phyloP scores from a whole-genome alignment of 306 rosid species.

The Cucumis sativus region DNA sequence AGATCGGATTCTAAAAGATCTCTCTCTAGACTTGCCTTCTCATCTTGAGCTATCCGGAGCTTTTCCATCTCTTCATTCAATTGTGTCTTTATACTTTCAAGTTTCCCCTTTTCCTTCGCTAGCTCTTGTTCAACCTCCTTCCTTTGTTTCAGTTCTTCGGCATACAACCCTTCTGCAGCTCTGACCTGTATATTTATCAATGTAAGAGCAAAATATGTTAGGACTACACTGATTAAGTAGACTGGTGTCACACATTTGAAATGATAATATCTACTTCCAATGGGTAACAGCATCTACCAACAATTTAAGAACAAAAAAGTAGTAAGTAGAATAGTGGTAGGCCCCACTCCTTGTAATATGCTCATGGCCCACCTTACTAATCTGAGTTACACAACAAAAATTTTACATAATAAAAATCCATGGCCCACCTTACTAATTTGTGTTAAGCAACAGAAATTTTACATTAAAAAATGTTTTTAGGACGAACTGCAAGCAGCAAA shows the following conservation, averaged over 20 bases:
- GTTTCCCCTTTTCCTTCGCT: conserved; percentile 29
- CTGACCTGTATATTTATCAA: conserved; percentile 27
- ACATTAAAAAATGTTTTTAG: neutral
- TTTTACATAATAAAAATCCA: neutral
- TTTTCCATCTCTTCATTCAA: conserved; percentile 34
- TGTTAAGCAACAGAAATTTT: too few relatives aligned
- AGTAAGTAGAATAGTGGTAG: neutral
- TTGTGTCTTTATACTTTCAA: conserved; percentile 30
- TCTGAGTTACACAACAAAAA: neutral
- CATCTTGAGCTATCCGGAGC: conserved; percentile 34
- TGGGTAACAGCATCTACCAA: neutral
- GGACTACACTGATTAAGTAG: neutral
- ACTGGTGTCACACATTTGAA: neutral
- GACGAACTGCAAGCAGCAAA: neutral
- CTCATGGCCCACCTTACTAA: neutral
- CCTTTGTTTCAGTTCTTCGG: conserved; percentile 46
- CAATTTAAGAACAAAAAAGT: neutral
- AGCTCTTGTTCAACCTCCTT: conserved; percentile 50
- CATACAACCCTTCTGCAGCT: conserved; percentile 28
- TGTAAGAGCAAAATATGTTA: neutral
- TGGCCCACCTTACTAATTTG: too few relatives aligned
- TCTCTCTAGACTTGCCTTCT: conserved; percentile 35
- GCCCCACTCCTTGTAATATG: neutral
- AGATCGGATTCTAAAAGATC: conserved; percentile 41
- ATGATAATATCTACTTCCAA: neutral